phyloP scores from a whole-genome alignment of 495 filamentous ascomycete genomes.

The Letharia lupina region DNA sequence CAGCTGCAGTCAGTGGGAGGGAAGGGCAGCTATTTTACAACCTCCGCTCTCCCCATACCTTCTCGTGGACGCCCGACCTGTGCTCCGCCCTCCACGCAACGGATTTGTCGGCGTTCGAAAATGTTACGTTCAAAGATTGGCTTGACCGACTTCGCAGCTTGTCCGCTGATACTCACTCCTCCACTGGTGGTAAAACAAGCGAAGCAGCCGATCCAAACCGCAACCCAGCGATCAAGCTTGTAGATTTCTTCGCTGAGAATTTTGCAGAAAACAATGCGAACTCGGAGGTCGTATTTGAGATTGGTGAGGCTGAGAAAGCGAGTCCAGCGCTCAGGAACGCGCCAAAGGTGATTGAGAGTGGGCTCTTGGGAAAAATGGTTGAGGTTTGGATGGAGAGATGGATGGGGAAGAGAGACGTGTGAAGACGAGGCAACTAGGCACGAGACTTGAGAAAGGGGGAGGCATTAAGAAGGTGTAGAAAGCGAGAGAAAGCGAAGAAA shows the following conservation, averaged over 20 bases:
- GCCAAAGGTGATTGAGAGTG: slow-evolving; percentile 8
- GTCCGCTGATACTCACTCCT: background rate
- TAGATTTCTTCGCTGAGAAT: slow-evolving; percentile 38
- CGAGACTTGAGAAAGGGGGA: too few relatives aligned
- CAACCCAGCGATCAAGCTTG: slow-evolving; percentile 52
- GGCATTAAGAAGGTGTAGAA: too few relatives aligned
- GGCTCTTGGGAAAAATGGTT: slow-evolving; percentile 14
- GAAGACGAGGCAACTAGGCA: too few relatives aligned
- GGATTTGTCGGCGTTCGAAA: slow-evolving; percentile 38
- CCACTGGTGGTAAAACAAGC: slow-evolving; percentile 17
- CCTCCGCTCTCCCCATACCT: slow-evolving; percentile 40
- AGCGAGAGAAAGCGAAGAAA: too few relatives aligned
- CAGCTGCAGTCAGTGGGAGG: background rate
- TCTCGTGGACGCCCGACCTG: slow-evolving; percentile 43
- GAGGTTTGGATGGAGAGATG: slow-evolving; percentile 17
- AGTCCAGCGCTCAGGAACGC: slow-evolving; percentile 12
- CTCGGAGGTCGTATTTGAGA: slow-evolving; percentile 10
- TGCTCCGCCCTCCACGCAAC: slow-evolving; percentile 38
- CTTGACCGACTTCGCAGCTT: slow-evolving; percentile 31
- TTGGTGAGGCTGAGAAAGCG: background rate
- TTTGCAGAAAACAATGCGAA: background rate
- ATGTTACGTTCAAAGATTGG: slow-evolving; percentile 41
- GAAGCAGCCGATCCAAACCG: slow-evolving; percentile 34
- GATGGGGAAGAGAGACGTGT: background rate
- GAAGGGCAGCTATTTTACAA: slow-evolving; percentile 42